Base-by-base conservation (phyloP, 108 stramenopile genomes). In the Chaetoceros tenuissimus region DNA sequence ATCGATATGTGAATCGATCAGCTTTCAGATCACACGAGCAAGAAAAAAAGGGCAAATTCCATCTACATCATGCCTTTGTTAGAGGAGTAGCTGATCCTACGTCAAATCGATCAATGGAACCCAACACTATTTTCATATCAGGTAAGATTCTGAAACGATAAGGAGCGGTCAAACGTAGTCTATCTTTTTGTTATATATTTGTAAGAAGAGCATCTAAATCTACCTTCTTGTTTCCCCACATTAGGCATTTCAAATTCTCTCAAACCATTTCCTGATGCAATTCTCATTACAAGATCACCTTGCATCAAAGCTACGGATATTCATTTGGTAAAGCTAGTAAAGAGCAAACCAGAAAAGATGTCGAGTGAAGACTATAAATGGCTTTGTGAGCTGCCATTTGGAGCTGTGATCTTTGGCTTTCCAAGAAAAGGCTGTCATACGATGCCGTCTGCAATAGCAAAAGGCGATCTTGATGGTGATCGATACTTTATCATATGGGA, bases 391-490 rank as follows among this genome's bases (percentile, higher is more conserved):
- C 54, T 75, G 3, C 53, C 57, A 3, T 77, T 81, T 67, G 80
- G 80, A 0, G 68, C 53, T 3, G 23, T 81, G 8, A 54, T 77
- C 5, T 74, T 72, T 68, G 53, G 54, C 17, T 51, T 57, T 46
- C 61, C 66, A n/a, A 10, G 19, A 19, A 2, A 30, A 16, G 74
- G 77, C 20, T 45, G 54, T 22, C 45, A 31, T 0, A 51, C 80
- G 2, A 51, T 77, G 22, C 80, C 80, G 1, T 63, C 59, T 28
- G 55, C 51, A 2, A 75, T 81, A 45, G 75, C 80, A 1, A 64
- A 55, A 44, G 76, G 76, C 19, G 80, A 81, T 66, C 63, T 81
- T n/a, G 80, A 81, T 60, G 80, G 80, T 5, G 80, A 81, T 40
- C 18, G 64, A 5, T 81, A 81, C 49, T 77, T 77, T 31, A 51